Percentiles rank a stretch among this genome's conserved stretches.
Evolutionary conservation across 2,329 filamentous ascomycete species (phyloP).

Genomic region (Diaporthe velutina): DNA sequence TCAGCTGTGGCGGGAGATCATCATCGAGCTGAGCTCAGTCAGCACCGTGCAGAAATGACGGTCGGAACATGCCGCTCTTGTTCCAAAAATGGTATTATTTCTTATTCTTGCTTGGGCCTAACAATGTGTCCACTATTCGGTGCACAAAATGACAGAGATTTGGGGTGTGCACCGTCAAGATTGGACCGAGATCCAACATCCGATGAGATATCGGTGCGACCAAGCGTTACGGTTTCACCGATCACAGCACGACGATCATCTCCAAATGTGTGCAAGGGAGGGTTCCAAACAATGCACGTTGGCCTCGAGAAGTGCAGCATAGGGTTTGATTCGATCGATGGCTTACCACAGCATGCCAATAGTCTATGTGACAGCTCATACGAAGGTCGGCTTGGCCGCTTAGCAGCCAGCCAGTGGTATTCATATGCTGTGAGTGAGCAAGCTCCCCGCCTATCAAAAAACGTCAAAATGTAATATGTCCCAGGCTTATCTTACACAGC

Average conservation of each 20-base stretch:
- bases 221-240: not conserved
- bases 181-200: not conserved
- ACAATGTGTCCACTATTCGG: too few species aligned
- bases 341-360: not conserved
- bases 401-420: not conserved
- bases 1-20: constrained; percentile 26
- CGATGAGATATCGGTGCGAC: not conserved
- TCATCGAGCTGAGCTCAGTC: constrained; percentile 5
- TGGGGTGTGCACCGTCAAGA: too few species aligned
- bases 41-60: not conserved
- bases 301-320: not conserved
- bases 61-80: not conserved
- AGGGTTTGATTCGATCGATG: not conserved
- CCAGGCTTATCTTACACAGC: not conserved
- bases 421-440: not conserved
- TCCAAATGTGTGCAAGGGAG: constrained; percentile 8
- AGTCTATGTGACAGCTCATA: constrained; percentile 16
- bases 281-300: not conserved
- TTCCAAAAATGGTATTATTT: too few species aligned
- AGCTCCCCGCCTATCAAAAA: not conserved
- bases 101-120: too few species aligned
- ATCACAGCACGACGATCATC: constrained; percentile 1
- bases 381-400: not conserved
- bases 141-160: too few species aligned
- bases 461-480: not conserved